Evolutionary conservation across 148 eudicot species (phyloP), one percentile per base, ranked within the genome.

Genomic region (Camellia japonica): DNA sequence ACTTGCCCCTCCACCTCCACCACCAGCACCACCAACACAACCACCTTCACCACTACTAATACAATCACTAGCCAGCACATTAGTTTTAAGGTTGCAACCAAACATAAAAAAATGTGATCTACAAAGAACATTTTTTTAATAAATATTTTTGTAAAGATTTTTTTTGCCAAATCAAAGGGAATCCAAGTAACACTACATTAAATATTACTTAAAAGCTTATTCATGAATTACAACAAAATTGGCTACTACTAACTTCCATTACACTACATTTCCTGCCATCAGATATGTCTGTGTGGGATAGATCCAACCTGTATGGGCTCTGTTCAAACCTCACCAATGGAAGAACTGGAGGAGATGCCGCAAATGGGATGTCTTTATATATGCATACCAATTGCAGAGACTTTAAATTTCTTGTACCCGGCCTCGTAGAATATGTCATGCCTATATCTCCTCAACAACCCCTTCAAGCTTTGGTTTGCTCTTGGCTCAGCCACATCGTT

Each of bases 401-500:
- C 23, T 71, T 41, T 54, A 3, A 65, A 77, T 42, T 16, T 16
- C 62, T 10, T 15, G 62, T 51, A 16, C 15, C 5, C 42, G 0
- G 30, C 30, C 30, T 30, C 30, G 30, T 61, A 30, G 30, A 59
- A 78, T 55, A 30, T 30, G 73, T 55, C 38, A 30, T 20, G 68
- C 70, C 80, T 88, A 91, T 66, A 61, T 15, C 30, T 84, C 88
- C 66, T 88, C 92, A 49, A 80, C 30, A 16, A 81, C 83, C 79
- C 84, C 89, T 80, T 82, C 85, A 74, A 67, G 73, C 83, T 64
- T 87, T 13, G 66, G 59, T 74, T 81, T 74, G 61, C 85, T 87
- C 91, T 90, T 89, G n/a, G 93, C 90, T 71, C 94, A 87, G 23
- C 98, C 97, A 80, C 85, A 73, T 80, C 54, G 41, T 82, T 76